Conservation (phyloP, 176 grass and related monocot species). For the Eremochloa ophiuroides region DNA sequence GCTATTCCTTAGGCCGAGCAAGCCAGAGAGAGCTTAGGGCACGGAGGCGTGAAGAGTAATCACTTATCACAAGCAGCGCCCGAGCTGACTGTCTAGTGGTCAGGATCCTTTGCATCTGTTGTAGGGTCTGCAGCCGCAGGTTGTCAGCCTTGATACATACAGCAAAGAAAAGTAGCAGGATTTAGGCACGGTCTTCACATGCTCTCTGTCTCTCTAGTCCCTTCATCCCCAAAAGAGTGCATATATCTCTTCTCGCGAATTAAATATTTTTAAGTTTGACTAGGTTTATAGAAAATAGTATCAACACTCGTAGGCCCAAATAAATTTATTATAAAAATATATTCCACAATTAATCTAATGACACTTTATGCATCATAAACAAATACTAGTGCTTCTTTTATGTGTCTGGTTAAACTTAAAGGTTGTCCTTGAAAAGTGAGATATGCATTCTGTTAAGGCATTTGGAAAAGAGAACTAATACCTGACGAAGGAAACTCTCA, state of each 20-base stretch:
- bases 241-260: too few relatives aligned
- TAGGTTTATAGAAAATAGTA: background rate
- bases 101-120: conserved; percentile 86
- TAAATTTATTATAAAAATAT: background rate
- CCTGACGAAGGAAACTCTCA: conserved; percentile 94
- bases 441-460: background rate
- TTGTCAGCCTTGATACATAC: conserved; percentile 73
- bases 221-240: too few relatives aligned
- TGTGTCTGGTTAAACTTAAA: background rate
- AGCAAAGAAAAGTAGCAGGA: conserved; percentile 23
- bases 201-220: too few relatives aligned
- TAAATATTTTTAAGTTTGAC: too few relatives aligned
- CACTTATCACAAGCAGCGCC: conserved; percentile 76
- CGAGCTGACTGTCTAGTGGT: conserved; percentile 80
- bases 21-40: conserved; percentile 97
- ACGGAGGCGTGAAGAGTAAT: conserved; percentile 91
- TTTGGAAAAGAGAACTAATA: conserved; percentile 26
- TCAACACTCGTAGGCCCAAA: background rate
- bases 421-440: background rate
- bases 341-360: background rate
- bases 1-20: conserved; percentile 82
- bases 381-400: background rate
- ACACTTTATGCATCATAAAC: background rate
- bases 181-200: too few relatives aligned
- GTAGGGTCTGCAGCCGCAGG: conserved; percentile 87